Conservation (phyloP, 2,329 filamentous ascomycete genomes). For the Exophiala xenobiotica region DNA sequence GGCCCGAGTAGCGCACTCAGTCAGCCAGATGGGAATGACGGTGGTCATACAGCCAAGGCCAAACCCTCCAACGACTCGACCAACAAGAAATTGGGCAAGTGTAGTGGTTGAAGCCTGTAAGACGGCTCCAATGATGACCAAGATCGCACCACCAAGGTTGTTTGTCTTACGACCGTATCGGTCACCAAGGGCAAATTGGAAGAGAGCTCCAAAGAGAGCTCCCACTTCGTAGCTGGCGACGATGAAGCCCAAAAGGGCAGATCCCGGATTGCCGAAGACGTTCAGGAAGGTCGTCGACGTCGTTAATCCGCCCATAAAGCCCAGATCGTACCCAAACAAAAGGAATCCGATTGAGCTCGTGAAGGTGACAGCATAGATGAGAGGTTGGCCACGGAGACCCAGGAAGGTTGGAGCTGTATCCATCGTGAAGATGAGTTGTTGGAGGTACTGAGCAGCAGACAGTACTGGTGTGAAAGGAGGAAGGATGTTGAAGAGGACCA, state of each 20-base stretch:
- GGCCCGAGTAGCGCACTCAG: conserved; percentile 40
- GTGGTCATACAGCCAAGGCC: conserved; percentile 32
- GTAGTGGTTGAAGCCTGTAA: conserved; percentile 42
- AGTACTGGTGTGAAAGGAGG: neutral
- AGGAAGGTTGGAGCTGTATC: neutral
- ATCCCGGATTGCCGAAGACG: conserved; percentile 49
- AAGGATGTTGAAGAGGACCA: neutral
- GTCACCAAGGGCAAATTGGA: conserved; percentile 53
- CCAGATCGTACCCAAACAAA: conserved; percentile 32
- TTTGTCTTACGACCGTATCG: conserved; percentile 45
- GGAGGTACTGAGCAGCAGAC: neutral
- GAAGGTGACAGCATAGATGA: conserved; percentile 12
- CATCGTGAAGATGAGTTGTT: neutral
- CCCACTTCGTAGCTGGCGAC: conserved; percentile 49
- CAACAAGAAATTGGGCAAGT: conserved; percentile 44
- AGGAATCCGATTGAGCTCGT: conserved; percentile 22
- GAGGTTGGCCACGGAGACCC: conserved; percentile 5
- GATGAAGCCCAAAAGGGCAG: conserved; percentile 17
- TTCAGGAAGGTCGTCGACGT: conserved; percentile 63
- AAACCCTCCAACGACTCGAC: conserved; percentile 46
- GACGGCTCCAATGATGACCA: conserved; percentile 47
- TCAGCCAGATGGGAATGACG: conserved; percentile 36
- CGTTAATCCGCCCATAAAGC: conserved; percentile 73
- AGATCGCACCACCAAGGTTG: conserved; percentile 39
- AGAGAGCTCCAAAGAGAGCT: conserved; percentile 51